Base-by-base conservation (phyloP, 345 rosid species). In the Moricandia moricandioides region DNA sequence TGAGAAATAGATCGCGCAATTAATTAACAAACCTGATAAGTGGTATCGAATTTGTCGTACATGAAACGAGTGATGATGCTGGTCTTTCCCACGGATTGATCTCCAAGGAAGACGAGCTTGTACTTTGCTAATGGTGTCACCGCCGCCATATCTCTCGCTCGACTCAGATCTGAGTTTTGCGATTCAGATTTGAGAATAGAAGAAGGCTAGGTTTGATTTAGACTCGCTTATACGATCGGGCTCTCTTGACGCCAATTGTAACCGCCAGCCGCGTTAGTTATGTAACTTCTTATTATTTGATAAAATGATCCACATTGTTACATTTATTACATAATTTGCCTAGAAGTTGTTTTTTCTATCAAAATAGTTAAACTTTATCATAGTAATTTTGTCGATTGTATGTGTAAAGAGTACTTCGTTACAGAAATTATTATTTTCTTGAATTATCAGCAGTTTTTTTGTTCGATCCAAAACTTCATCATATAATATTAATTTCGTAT, bases 11-110 rank as follows among this genome's bases (percentile, higher is more conserved):
- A 75, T 67, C 61, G 73, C 52, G 12, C 17, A n/a, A 16, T 6
- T 17, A 1, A 0, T 49, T 10, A 1, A 54, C 70, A 27, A 72
- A 88, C 96, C 96, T 90, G 94, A 63, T 89, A 91, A 37, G 94
- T 91, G 84, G 93, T 88, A 74, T 91, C 97, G 86, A 91, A 91
- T 79, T 91, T 91, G 79, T 91, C 94, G 87, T 91, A 91, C 97
- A 91, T 91, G 91, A 91, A 91, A 70, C 94, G 93, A 70, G 92
- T 88, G 86, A 91, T 91, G 88, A 91, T 91, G 85, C 94, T 91
- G 73, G 97, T 91, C 73, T 91, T 91, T 45, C 97, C 94, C 3
- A 86, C 92, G 52, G 97, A 91, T 75, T 91, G 97, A 82, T 91
- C 94, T 72, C 97, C 97, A 37, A 90, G 80, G 82, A 90, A 90